Base-by-base conservation (phyloP, 169 alveolate species). In the Eimeria acervulina region DNA sequence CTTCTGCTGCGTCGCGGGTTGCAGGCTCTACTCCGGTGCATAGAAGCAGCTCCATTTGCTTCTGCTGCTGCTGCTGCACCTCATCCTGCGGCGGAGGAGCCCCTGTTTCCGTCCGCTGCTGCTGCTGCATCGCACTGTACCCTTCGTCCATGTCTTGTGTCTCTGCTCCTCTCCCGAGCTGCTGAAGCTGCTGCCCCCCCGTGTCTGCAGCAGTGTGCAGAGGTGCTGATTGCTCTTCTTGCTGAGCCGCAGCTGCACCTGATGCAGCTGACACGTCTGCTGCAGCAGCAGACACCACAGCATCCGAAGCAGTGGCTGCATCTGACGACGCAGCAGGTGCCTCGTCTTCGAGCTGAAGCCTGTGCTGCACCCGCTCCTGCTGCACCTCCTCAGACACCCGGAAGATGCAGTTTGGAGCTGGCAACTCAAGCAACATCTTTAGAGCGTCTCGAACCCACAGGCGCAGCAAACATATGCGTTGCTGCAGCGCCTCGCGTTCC, bases 401-500 rank as follows among this genome's bases (percentile, higher is more conserved):
- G 74, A 81, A 81, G 6, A 88, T 93, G 80, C 96, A 80, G 10
- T 42, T 66, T 31, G 88, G 55, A 21, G 76, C 85, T 10, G 96
- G 96, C 80, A 81, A 74, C 5, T 87, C 90, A 33, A 93, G 96
- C 63, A 93, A 83, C 72, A 93, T 40, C 61, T 87, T 93, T 47
- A 80, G 40, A 38, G 72, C 88, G 38, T 93, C 96, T 21, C 93
- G 90, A 1, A 93, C 85, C 96, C 96, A 93, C 76, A 93, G 93
- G 28, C 96, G 93, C 33, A 93, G 78, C 26, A 93, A 83, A 63
- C 94, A 80, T 84, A 93, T n/a, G 51, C 96, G 92, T 52, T 93
- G 96, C 93, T 81, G 96, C 85, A 93, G 88, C 83, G 83, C 95
- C 85, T 88, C 95, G 26, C 95, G 74, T 33, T 88, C 95, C 52